Percentiles rank a stretch among this genome's conserved stretches.
Evolutionary conservation across 2,329 filamentous ascomycete species (phyloP).

Genomic region (Fusarium siculi): DNA sequence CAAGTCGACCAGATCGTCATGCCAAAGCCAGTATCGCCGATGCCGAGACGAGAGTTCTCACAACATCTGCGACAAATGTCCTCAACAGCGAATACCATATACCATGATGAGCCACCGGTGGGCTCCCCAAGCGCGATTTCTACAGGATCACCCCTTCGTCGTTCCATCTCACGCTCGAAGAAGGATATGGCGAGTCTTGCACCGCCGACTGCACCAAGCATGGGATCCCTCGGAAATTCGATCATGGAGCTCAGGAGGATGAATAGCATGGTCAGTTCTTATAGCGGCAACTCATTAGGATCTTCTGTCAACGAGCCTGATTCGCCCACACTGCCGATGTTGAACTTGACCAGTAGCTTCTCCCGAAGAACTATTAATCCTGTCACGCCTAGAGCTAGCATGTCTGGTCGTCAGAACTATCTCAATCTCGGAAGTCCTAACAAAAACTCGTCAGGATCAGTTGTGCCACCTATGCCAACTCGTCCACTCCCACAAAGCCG

Average conservation of each 20-base stretch:
- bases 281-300: conserved; percentile 54
- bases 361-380: conserved; percentile 46
- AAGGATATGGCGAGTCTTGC: conserved; percentile 22
- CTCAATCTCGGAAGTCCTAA: conserved; percentile 54
- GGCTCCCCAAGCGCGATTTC: conserved; percentile 32
- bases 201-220: conserved; percentile 2
- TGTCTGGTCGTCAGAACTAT: conserved; percentile 58
- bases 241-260: conserved; percentile 66
- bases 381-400: conserved; percentile 42
- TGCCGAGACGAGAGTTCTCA: conserved; percentile 27
- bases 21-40: conserved; percentile 46
- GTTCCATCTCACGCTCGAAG: conserved; percentile 24
- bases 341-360: conserved; percentile 50
- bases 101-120: conserved; percentile 12
- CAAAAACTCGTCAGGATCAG: conserved; percentile 16
- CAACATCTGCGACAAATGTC: conserved; percentile 39
- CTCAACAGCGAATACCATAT: conserved; percentile 43
- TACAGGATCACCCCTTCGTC: conserved; percentile 40
- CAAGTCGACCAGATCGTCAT: conserved; percentile 44
- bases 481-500: conserved; percentile 16
- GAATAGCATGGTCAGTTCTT: conserved; percentile 63
- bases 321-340: conserved; percentile 54
- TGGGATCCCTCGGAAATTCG: conserved; percentile 51
- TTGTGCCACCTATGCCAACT: not conserved
- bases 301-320: conserved; percentile 46